phyloP scores from a whole-genome alignment of 164 flowering plant genomes.

The Umbellularia californica region DNA sequence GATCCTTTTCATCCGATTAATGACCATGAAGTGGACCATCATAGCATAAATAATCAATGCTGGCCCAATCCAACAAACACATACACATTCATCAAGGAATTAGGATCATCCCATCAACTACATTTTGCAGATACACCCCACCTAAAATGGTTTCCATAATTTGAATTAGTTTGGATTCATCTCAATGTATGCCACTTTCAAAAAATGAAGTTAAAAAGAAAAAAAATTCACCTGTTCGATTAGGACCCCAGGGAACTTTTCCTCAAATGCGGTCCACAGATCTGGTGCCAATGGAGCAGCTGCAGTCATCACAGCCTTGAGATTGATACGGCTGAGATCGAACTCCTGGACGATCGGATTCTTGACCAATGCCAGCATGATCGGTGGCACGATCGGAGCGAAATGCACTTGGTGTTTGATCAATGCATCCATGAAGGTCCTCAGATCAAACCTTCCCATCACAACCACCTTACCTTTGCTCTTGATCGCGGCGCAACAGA shows the following conservation, averaged over 20 bases:
- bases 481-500: slow-evolving; percentile 74
- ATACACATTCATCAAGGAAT: too few species aligned
- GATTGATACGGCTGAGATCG: slow-evolving; percentile 68
- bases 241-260: slow-evolving; percentile 79
- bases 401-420: slow-evolving; percentile 68
- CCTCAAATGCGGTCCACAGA: slow-evolving; percentile 57
- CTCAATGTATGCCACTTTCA: too few species aligned
- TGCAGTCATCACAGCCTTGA: slow-evolving; percentile 81
- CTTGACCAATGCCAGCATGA: slow-evolving; percentile 71
- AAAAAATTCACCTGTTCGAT: slow-evolving; percentile 69
- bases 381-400: slow-evolving; percentile 97
- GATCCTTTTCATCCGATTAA: too few species aligned
- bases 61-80: too few species aligned
- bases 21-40: too few species aligned
- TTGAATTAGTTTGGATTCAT: too few species aligned
- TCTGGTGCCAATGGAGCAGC: slow-evolving; percentile 98
- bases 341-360: slow-evolving; percentile 79
- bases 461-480: slow-evolving; percentile 95
- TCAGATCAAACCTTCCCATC: slow-evolving; percentile 73
- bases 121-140: too few species aligned
- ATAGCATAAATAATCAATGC: too few species aligned
- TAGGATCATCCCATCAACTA: too few species aligned
- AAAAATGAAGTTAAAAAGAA: too few species aligned
- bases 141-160: too few species aligned
- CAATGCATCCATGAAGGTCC: slow-evolving; percentile 61